phyloP scores from a whole-genome alignment of 805 yeast genomes.

The Maudiozyma pseudohumilis region DNA sequence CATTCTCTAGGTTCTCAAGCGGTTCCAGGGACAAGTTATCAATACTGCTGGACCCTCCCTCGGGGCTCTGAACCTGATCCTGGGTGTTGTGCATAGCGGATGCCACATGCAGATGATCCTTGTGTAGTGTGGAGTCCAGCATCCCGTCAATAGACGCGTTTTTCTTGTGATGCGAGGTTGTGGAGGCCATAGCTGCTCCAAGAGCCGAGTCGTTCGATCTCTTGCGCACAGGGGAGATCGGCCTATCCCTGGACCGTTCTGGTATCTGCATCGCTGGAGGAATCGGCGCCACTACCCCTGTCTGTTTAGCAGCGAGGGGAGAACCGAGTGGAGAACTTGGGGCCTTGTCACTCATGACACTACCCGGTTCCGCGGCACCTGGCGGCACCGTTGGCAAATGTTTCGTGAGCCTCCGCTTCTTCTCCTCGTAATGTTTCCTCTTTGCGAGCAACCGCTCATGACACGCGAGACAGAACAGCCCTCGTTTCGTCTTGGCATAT shows the following conservation, averaged over 20 bases:
- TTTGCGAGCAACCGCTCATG: constrained; percentile 78
- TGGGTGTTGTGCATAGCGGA: background rate
- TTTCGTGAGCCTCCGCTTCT: constrained; percentile 21
- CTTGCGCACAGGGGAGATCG: background rate
- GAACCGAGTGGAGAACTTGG: background rate
- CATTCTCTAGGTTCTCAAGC: constrained; percentile 1
- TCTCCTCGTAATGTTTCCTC: constrained; percentile 42
- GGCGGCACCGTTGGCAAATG: constrained; percentile 14
- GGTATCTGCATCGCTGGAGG: background rate
- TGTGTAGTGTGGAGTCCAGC: constrained; percentile 14
- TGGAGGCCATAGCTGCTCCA: background rate
- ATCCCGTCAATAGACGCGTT: constrained; percentile 20
- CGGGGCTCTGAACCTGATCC: constrained; percentile 3
- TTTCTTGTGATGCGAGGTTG: constrained; percentile 6
- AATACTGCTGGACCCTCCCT: too few relatives aligned
- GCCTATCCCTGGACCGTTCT: constrained; percentile 1
- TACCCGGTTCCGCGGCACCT: too few relatives aligned
- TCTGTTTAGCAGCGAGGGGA: background rate
- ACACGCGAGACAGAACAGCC: constrained; percentile 87
- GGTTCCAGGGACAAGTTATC: constrained; percentile 2
- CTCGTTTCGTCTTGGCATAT: constrained; percentile 90
- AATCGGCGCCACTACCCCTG: background rate
- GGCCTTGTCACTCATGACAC: background rate
- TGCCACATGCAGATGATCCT: background rate
- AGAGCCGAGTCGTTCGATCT: background rate